A percentile compares a stretch with the other conserved stretches of the same genome.
phyloP scores from a whole-genome alignment of 2,329 filamentous ascomycete genomes.

The Teratosphaeria zuluensis region DNA sequence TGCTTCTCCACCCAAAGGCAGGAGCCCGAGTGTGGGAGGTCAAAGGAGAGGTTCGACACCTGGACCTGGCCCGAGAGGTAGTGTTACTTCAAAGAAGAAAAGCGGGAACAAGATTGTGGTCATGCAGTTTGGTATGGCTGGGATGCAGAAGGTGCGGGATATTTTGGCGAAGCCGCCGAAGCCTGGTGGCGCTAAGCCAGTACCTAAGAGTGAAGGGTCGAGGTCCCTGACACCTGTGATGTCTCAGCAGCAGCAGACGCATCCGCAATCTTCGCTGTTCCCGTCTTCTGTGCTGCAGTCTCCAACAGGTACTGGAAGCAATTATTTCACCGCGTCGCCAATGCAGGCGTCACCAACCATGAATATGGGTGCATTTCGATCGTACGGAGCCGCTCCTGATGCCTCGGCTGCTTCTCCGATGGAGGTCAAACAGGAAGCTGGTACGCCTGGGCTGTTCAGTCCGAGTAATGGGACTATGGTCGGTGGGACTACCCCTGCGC shows the following conservation, averaged over 20 bases:
- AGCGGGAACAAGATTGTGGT: conserved; percentile 1
- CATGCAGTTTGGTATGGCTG: conserved; percentile 5
- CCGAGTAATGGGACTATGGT: background rate
- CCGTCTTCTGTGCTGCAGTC: conserved; percentile 4
- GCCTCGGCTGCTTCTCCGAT: background rate
- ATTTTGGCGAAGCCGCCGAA: conserved; percentile 11
- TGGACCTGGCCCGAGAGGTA: background rate
- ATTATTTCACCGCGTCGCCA: conserved; percentile 9
- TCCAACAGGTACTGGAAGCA: conserved; percentile 4
- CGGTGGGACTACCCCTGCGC: background rate
- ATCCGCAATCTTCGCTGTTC: background rate
- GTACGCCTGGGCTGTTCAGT: background rate
- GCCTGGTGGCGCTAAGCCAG: conserved; percentile 2
- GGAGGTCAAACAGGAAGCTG: conserved; percentile 5
- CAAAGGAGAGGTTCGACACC: conserved; percentile 6
- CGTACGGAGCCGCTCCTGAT: conserved; percentile 8
- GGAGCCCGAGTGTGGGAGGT: conserved; percentile 7
- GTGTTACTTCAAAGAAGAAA: conserved; percentile 1
- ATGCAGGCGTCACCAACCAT: conserved; percentile 2
- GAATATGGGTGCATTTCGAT: conserved; percentile 18
- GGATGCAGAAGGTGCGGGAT: conserved; percentile 7
- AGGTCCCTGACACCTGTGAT: conserved; percentile 5
- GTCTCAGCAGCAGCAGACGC: conserved; percentile 1
- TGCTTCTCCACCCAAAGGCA: conserved; percentile 1
- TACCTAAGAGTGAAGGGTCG: background rate